A percentile compares a stretch with the other conserved stretches of the same genome.
phyloP scores from a whole-genome alignment of 1,139 yeast genomes.

The Yamadazyma taylorii region DNA sequence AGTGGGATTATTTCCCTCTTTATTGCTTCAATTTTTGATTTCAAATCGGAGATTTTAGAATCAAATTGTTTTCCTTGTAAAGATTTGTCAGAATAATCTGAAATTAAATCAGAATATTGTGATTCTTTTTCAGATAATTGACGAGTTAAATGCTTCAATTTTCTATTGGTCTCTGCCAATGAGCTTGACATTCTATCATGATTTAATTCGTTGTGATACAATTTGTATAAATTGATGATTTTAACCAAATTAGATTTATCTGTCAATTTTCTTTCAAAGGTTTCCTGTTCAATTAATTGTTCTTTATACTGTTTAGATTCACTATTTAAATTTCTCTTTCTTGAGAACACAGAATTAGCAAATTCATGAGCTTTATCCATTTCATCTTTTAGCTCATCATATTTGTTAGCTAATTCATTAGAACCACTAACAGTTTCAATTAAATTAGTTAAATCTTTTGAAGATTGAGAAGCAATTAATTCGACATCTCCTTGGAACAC shows the following conservation, averaged over 20 bases:
- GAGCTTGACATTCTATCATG: slow-evolving; percentile 32
- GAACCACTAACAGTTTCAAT: slow-evolving; percentile 88
- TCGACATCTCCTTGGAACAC: slow-evolving; percentile 98
- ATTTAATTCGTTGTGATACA: slow-evolving; percentile 63
- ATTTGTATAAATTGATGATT: slow-evolving; percentile 58
- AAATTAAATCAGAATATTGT: slow-evolving; percentile 31
- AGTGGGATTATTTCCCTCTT: slow-evolving; percentile 56
- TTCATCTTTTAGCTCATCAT: slow-evolving; percentile 65
- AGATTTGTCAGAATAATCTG: slow-evolving; percentile 49
- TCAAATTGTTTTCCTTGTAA: slow-evolving; percentile 43
- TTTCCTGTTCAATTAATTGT: slow-evolving; percentile 72
- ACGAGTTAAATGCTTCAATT: slow-evolving; percentile 28
- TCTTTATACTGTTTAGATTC: slow-evolving; percentile 81
- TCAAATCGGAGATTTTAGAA: slow-evolving; percentile 37
- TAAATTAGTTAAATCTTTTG: slow-evolving; percentile 69
- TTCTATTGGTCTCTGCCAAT: slow-evolving; percentile 25
- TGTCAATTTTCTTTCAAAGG: slow-evolving; percentile 57
- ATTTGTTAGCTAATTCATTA: slow-evolving; percentile 62
- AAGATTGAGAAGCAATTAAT: slow-evolving; percentile 84
- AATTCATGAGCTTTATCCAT: slow-evolving; percentile 67
- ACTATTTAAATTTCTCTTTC: slow-evolving; percentile 69
- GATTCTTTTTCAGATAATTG: slow-evolving; percentile 24
- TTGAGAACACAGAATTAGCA: slow-evolving; percentile 64
- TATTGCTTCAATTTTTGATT: slow-evolving; percentile 42
- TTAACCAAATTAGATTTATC: slow-evolving; percentile 49